Conservation (phyloP, 257 asterid species). For the Mitragyna speciosa region DNA sequence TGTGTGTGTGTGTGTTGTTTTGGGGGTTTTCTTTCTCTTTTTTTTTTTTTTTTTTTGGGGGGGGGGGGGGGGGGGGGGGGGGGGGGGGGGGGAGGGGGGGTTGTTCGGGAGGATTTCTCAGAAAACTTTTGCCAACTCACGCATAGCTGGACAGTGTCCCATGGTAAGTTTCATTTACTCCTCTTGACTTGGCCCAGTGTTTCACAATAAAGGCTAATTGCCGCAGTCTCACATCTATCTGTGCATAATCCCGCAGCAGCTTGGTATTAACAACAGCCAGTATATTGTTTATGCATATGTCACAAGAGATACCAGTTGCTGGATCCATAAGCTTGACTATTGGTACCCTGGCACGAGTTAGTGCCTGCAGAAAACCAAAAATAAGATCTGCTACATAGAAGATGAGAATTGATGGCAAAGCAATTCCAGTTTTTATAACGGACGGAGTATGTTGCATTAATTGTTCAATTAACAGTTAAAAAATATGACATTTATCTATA, state of each 20-base stretch:
- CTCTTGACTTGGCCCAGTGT: constrained; percentile 96
- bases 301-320: constrained; percentile 79
- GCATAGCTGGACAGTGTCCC: constrained; percentile 99
- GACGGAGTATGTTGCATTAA: not conserved
- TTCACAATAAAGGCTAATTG: constrained; percentile 93
- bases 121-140: constrained; percentile 45
- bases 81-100: too few relatives aligned
- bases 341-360: constrained; percentile 96
- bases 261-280: constrained; percentile 92
- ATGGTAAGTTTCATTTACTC: constrained; percentile 83
- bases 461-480: not conserved
- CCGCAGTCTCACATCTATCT: constrained; percentile 73
- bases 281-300: constrained; percentile 83
- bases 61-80: too few relatives aligned
- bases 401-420: not conserved
- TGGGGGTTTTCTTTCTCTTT: too few relatives aligned
- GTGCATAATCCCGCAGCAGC: constrained; percentile 84
- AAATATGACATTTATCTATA: not conserved
- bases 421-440: not conserved
- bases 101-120: not conserved
- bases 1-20: too few relatives aligned
- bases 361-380: constrained; percentile 60
- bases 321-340: constrained; percentile 99
- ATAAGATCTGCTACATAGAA: not conserved
- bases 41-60: too few relatives aligned